These are phyloP conservation scores for Barnettozyma pratensis DNA, from an alignment of 805 yeast genomes.

Conservation along the genomic window DNA sequence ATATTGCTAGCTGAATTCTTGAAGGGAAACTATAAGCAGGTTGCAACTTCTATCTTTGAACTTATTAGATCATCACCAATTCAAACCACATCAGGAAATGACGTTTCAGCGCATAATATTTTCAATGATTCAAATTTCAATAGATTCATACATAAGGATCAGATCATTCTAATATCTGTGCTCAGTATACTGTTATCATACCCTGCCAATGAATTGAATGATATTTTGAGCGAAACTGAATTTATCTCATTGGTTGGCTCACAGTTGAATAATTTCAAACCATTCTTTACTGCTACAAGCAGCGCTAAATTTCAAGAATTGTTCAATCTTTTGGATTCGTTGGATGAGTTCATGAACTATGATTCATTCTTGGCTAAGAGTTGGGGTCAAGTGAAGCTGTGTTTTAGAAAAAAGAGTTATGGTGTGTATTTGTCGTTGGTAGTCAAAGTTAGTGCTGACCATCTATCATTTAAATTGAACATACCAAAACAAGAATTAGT, in stretches of 20 bases:
- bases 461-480: constrained; percentile 14
- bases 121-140: constrained; percentile 15
- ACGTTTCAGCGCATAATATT: constrained; percentile 16
- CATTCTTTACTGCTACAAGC: constrained; percentile 20
- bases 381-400: constrained; percentile 22
- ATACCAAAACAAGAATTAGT: constrained; percentile 13
- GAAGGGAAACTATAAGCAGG: constrained; percentile 19
- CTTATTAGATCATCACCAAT: constrained; percentile 16
- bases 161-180: constrained; percentile 15
- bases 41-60: constrained; percentile 8
- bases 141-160: constrained; percentile 20
- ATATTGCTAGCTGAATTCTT: constrained; percentile 23
- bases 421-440: constrained; percentile 29
- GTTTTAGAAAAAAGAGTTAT: constrained; percentile 27
- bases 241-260: constrained; percentile 19
- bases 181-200: constrained; percentile 18
- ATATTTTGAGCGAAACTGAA: constrained; percentile 13
- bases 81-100: constrained; percentile 14
- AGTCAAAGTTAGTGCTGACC: constrained; percentile 16
- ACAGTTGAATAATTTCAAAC: constrained; percentile 18
- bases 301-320: constrained; percentile 25
- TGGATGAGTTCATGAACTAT: constrained; percentile 12
- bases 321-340: constrained; percentile 11
- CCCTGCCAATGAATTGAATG: constrained; percentile 14
- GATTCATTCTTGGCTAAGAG: constrained; percentile 19